These are phyloP conservation scores for Klebsormidium nitens DNA, from an alignment of 139 green algal species.

Conservation along the genomic window DNA sequence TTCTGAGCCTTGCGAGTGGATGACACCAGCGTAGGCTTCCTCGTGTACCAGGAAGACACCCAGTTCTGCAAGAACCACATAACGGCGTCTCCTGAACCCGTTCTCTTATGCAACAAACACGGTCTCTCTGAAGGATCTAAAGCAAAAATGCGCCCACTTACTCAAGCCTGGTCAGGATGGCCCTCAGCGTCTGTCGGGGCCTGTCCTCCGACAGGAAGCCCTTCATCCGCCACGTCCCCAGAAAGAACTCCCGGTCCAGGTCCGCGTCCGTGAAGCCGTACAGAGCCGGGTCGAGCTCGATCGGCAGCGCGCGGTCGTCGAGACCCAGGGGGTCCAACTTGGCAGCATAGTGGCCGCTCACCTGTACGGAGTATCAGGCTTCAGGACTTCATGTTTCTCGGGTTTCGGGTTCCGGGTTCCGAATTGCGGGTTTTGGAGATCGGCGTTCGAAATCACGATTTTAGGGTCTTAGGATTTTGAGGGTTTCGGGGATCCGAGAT, in stretches of 20 bases:
- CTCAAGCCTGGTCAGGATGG: constrained; percentile 77
- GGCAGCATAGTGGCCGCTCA: constrained; percentile 62
- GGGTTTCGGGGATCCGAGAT: too few species aligned
- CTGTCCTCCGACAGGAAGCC: constrained; percentile 86
- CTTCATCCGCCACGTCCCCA: constrained; percentile 74
- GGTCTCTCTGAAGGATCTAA: neutral
- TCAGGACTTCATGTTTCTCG: too few species aligned
- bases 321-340: constrained; percentile 87
- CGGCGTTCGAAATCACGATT: too few species aligned
- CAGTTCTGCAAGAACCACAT: too few species aligned
- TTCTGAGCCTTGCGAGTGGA: too few species aligned
- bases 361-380: too few species aligned
- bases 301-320: constrained; percentile 23
- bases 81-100: neutral
- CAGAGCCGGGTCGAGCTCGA: constrained; percentile 70
- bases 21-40: too few species aligned
- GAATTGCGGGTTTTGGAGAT: too few species aligned
- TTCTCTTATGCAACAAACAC: neutral
- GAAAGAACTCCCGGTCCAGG: constrained; percentile 94
- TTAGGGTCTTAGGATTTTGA: too few species aligned
- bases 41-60: too few species aligned
- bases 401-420: neutral
- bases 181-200: constrained; percentile 72
- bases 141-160: constrained; percentile 37
- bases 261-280: constrained; percentile 93